Evolutionary conservation across 352 stramenopile species (phyloP).

Genomic region (Phytophthora syringae): DNA sequence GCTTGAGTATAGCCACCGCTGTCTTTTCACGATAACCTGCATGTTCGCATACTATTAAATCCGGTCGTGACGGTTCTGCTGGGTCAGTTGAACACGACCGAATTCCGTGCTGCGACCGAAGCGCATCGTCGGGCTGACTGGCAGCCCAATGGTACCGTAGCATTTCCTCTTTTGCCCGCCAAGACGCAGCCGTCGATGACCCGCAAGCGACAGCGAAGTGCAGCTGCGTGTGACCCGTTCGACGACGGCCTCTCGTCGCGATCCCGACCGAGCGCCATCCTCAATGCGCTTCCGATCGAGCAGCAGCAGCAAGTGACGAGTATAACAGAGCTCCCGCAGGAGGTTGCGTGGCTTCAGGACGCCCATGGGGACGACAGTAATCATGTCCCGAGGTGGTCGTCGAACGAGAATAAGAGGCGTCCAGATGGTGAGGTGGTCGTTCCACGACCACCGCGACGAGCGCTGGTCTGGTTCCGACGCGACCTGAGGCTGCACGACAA

Average conservation of each 20-base stretch:
- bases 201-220: conserved; percentile 24
- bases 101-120: conserved; percentile 20
- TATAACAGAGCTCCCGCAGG: not conserved
- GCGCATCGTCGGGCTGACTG: conserved; percentile 13
- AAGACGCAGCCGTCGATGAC: conserved; percentile 11
- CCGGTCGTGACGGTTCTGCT: not conserved
- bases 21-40: not conserved
- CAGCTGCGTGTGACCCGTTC: not conserved
- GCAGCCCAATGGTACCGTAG: too few relatives aligned
- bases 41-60: not conserved
- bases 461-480: conserved; percentile 94
- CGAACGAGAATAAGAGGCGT: not conserved
- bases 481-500: conserved; percentile 97
- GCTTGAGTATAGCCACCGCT: too few relatives aligned
- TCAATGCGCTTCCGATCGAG: not conserved
- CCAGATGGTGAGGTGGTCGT: conserved; percentile 4
- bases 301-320: not conserved
- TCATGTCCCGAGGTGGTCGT: conserved; percentile 1
- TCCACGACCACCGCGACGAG: conserved; percentile 30
- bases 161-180: too few relatives aligned
- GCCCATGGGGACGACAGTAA: conserved; percentile 7
- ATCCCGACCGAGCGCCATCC: not conserved
- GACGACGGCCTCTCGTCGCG: not conserved
- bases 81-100: conserved; percentile 27
- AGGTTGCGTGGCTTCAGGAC: not conserved